phyloP scores from a whole-genome alignment of 345 rosid genomes.

The Acer campestre region DNA sequence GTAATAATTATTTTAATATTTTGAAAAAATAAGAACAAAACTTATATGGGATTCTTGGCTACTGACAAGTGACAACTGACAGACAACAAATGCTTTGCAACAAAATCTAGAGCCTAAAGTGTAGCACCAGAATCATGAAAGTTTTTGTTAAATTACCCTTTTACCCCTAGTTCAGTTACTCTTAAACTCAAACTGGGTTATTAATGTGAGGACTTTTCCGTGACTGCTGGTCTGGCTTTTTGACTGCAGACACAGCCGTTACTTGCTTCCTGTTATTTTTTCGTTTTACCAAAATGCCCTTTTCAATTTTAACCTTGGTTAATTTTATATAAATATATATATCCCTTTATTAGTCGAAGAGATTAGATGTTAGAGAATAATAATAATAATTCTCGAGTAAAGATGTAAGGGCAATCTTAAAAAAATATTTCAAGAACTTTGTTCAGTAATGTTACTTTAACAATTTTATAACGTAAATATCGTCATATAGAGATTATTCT shows the following conservation, averaged over 20 bases:
- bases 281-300: neutral
- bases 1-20: no score
- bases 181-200: neutral
- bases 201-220: neutral
- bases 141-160: neutral
- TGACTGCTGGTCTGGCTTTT: neutral
- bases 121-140: neutral
- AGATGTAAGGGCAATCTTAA: no score
- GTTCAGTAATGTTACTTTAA: no score
- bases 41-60: no score
- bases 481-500: no score
- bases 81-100: neutral
- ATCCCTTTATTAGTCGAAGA: no score
- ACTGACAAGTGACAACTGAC: neutral
- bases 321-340: neutral
- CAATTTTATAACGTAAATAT: no score
- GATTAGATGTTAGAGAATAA: no score
- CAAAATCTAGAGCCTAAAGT: neutral
- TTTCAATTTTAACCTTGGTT: neutral
- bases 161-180: neutral
- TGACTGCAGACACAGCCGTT: conserved; percentile 30
- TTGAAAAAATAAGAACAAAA: no score
- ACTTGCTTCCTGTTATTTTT: neutral
- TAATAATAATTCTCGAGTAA: no score
- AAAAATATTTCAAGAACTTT: no score